Conservation (phyloP, 148 eudicot species). For the Amaranthus cruentus region DNA sequence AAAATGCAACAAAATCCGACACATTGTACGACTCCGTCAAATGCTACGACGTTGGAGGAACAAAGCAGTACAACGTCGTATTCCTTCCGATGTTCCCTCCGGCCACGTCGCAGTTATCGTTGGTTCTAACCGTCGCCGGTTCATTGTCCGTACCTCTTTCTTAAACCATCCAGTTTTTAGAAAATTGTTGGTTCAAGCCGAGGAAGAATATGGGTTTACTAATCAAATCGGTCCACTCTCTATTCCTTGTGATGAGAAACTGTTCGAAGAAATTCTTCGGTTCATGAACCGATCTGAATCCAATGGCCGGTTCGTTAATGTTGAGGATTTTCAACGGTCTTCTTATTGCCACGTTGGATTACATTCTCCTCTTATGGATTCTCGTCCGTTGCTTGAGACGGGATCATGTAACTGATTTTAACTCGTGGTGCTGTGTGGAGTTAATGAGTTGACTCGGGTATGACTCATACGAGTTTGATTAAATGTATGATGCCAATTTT, state of each 20-base stretch:
- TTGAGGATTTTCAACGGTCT: constrained; percentile 54
- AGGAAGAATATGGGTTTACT: constrained; percentile 65
- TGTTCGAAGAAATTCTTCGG: constrained; percentile 66
- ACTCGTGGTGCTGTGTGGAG: not conserved
- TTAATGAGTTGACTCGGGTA: constrained; percentile 18
- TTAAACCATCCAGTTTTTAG: constrained; percentile 74
- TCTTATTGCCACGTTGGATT: constrained; percentile 40
- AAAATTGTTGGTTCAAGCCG: constrained; percentile 52
- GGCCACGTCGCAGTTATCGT: constrained; percentile 80
- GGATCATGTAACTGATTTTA: no score
- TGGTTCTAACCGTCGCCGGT: constrained; percentile 45
- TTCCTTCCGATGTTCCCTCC: constrained; percentile 69
- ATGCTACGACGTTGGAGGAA: constrained; percentile 62
- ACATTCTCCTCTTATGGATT: constrained; percentile 37
- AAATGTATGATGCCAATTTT: not conserved
- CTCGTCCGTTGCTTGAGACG: constrained; percentile 59
- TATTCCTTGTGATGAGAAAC: constrained; percentile 71
- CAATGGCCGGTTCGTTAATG: constrained; percentile 32
- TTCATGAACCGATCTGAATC: constrained; percentile 52
- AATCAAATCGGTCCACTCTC: constrained; percentile 55
- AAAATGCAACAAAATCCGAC: constrained; percentile 64
- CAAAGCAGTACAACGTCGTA: constrained; percentile 41
- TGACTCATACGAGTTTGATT: constrained; percentile 22
- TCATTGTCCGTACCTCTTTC: constrained; percentile 53
- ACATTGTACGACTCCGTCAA: constrained; percentile 65